phyloP scores from a whole-genome alignment of 192 early-diverging fungal genomes.

The Coemansia sp. region DNA sequence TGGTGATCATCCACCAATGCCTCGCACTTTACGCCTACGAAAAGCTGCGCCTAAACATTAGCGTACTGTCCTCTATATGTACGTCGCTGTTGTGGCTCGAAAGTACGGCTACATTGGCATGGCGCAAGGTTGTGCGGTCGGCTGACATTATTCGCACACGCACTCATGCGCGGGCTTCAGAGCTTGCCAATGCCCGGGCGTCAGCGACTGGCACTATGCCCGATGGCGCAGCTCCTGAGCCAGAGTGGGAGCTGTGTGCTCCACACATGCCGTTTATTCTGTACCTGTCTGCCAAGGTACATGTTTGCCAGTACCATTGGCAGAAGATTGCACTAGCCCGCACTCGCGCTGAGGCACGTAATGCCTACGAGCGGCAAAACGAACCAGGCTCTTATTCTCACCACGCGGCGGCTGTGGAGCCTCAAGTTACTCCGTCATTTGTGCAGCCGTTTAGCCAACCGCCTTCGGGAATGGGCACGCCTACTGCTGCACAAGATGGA shows the following conservation, averaged over 20 bases:
- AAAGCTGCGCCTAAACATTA: conserved; percentile 47
- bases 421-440: conserved; percentile 45
- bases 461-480: conserved; percentile 24
- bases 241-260: conserved; percentile 56
- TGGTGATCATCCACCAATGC: conserved; percentile 53
- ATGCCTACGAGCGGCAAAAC: neutral
- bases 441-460: conserved; percentile 53
- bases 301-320: conserved; percentile 56
- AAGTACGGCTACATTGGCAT: conserved; percentile 51
- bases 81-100: conserved; percentile 54
- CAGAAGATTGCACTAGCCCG: conserved; percentile 51
- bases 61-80: conserved; percentile 39
- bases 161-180: conserved; percentile 37
- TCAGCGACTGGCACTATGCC: conserved; percentile 48
- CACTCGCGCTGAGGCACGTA: conserved; percentile 27
- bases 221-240: conserved; percentile 50
- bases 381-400: conserved; percentile 2
- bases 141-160: conserved; percentile 42
- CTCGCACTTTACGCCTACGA: conserved; percentile 52
- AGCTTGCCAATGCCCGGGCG: conserved; percentile 39
- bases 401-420: conserved; percentile 25
- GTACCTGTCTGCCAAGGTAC: conserved; percentile 50
- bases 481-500: conserved; percentile 26
- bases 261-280: conserved; percentile 55
- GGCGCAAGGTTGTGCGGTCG: conserved; percentile 48